Base-by-base conservation (phyloP, 1,284 basidiomycete species). In the Ganoderma meredithae region DNA sequence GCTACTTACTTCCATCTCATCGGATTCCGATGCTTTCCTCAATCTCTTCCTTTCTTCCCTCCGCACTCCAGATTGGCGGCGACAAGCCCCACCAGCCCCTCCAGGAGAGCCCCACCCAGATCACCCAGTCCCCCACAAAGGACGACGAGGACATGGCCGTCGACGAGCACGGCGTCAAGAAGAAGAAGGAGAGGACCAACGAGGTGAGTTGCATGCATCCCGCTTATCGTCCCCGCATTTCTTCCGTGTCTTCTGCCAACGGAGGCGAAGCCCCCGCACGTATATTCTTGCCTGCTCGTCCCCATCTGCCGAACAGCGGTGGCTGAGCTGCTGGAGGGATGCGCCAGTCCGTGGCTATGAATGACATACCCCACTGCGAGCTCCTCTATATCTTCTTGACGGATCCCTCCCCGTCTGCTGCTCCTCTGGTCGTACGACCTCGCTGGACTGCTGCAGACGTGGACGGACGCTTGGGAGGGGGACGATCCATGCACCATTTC, bases 31-130 rank as follows among this genome's bases (percentile, higher is more conserved):
- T 92, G 90, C 85, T 92, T 75, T 86, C 89, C 64, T 85, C 88
- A 60, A 79, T 91, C 58, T 83, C 86, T 19, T 88, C 88, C 10
- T 85, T 89, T 67, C 80, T 92, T 0, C 89, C 89, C 25, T 82
- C 87, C n/a, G 80, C 84, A 7, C 79, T 89, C 8, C 86, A 87
- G 73, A 75, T 81, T 12, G 67, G 72, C 70, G 66, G 56, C 68
- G 72, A 72, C 70, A 71, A 76, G 67, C 74, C 73, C 52, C 68
- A 72, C 49, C 68, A 72, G 67, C 73, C 79, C 70, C n/a, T 73
- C 75, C 13, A 77, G 75, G 62, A 73, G 74, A 27, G 73, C 72
- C 15, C 69, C 66, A 43, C 65, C 72, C 55, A 62, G 17, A 63
- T 69, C 72, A 76, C 53, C 49, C 66, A 49, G 67, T 71, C 69